Conservation (phyloP, 257 asterid species). For the Vinca minor region DNA sequence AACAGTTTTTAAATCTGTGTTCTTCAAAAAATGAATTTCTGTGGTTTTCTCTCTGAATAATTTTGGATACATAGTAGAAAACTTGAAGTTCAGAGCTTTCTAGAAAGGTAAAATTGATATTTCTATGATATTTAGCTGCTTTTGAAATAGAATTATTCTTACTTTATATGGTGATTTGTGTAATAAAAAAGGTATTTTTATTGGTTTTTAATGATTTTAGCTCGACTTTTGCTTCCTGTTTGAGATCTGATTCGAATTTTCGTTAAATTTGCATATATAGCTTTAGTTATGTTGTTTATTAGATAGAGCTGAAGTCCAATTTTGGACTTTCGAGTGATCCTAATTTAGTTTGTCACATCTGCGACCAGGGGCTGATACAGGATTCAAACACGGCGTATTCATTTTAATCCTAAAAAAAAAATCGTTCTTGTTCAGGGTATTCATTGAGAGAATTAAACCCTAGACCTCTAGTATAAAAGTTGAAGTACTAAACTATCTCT, state of each 20-base stretch:
- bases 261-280: neutral
- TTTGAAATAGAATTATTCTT: neutral
- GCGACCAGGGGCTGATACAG: too few relatives aligned
- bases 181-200: neutral
- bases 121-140: neutral
- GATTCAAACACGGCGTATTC: too few relatives aligned
- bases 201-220: neutral
- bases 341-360: neutral
- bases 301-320: neutral
- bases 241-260: constrained; percentile 13
- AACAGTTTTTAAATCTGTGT: neutral
- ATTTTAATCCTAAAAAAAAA: too few relatives aligned
- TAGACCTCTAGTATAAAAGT: too few relatives aligned
- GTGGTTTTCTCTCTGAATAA: neutral
- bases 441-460: too few relatives aligned
- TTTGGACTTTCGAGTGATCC: neutral
- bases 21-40: neutral
- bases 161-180: neutral
- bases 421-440: too few relatives aligned
- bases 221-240: neutral
- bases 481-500: too few relatives aligned
- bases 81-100: neutral
- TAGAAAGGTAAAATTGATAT: constrained; percentile 5
- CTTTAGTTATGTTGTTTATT: neutral
- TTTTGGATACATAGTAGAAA: neutral